Evolutionary conservation across 257 asterid species (phyloP).

Genomic region (Lantana camara): DNA sequence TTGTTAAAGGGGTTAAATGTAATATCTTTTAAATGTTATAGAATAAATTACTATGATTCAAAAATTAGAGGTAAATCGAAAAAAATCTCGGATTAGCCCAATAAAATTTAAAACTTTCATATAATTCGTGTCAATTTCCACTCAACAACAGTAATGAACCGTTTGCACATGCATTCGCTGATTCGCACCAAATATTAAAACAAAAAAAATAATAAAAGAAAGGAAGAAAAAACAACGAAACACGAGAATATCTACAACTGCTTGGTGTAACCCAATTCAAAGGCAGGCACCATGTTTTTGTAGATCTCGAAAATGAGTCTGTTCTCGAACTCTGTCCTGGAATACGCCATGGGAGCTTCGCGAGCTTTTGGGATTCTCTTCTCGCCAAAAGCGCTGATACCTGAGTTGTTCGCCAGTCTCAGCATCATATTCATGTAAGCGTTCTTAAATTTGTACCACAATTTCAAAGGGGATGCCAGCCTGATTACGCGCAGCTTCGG

Average conservation of each 20-base stretch:
- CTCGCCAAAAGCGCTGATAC: conserved; percentile 33
- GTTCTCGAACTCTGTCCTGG: conserved; percentile 51
- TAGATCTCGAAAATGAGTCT: conserved; percentile 58
- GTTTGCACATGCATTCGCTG: background rate
- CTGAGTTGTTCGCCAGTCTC: conserved; percentile 30
- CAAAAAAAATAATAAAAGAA: background rate
- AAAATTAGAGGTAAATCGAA: too few species aligned
- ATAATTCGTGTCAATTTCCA: background rate
- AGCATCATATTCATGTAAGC: conserved; percentile 56
- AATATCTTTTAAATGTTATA: too few species aligned
- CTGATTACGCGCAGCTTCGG: conserved; percentile 47
- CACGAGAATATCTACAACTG: background rate
- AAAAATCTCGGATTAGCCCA: too few species aligned
- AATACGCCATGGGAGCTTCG: conserved; percentile 18
- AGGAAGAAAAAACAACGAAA: background rate
- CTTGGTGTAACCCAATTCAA: conserved; percentile 46
- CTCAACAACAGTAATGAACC: background rate
- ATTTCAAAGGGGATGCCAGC: conserved; percentile 42
- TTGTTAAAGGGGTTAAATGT: too few species aligned
- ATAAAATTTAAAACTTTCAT: background rate
- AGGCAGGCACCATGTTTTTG: conserved; percentile 49
- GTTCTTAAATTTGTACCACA: conserved; percentile 47
- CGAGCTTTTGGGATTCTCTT: conserved; percentile 47
- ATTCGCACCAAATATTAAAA: too few species aligned
- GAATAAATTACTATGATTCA: too few species aligned